phyloP scores from a whole-genome alignment of 768 basidiomycete species.

The Dictyophora rubrovolvata region DNA sequence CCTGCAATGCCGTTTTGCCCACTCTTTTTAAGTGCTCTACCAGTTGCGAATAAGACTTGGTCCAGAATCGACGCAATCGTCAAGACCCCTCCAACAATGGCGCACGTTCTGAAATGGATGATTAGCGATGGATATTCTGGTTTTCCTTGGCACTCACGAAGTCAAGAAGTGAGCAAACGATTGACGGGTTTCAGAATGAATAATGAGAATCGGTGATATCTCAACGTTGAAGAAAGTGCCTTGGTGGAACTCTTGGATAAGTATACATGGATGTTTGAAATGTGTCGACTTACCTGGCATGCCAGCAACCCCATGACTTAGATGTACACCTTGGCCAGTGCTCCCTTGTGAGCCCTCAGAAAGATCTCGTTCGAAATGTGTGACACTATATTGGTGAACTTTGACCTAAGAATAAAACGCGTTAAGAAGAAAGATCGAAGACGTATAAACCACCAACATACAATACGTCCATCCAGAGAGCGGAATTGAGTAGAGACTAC shows the following conservation, averaged over 20 bases:
- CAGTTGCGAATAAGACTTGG: conserved; percentile 75
- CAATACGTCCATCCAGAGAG: conserved; percentile 63
- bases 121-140: background rate
- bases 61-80: conserved; percentile 90
- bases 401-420: conserved; percentile 42
- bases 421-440: background rate
- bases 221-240: conserved; percentile 91
- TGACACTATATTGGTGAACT: conserved; percentile 91
- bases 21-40: conserved; percentile 61
- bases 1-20: conserved; percentile 15
- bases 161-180: conserved; percentile 98
- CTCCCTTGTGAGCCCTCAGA: conserved; percentile 47
- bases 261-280: background rate
- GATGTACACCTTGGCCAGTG: conserved; percentile 46
- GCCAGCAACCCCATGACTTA: conserved; percentile 66
- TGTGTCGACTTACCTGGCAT: conserved; percentile 43
- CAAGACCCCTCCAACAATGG: conserved; percentile 94
- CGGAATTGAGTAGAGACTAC: conserved; percentile 94
- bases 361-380: conserved; percentile 92
- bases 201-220: conserved; percentile 91
- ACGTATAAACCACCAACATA: conserved; percentile 23
- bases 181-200: conserved; percentile 84
- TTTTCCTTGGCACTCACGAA: conserved; percentile 49
- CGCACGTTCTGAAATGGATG: conserved; percentile 61
- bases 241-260: conserved; percentile 13